Evolutionary conservation across 2,329 filamentous ascomycete species (phyloP), one percentile per base, ranked within the genome.

Genomic region (Colletotrichum camelliae): DNA sequence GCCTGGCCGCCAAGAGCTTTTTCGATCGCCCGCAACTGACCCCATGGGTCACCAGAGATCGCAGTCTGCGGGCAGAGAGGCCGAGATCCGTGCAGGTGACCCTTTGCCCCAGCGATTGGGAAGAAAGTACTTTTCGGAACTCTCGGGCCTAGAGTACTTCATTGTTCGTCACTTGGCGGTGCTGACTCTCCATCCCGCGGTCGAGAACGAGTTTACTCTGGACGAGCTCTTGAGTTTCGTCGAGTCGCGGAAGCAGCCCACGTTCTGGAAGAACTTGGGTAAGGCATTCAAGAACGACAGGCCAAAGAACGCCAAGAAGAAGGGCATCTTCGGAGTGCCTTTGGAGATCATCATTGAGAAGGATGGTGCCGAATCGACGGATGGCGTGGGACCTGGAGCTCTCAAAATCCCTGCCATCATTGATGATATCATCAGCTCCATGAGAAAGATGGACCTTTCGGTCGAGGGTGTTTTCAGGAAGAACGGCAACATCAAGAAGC

Each of bases 391-490:
- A 1, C 96, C 97, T 13, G 96, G 96, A 21, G 94, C 95, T 16
- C 89, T 99, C 72, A 94, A 95, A 69, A 95, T 99, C 57, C 97
- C 97, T 4, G 94, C 95, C n/a, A 89, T 99, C 68, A 91, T 99
- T n/a, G 96, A 98, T 81, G 96, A 98, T 82, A 93, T 96, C 65
- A 94, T 99, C 48, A 94, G 95, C 5, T 96, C 96, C 15, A 98
- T 99, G 95, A 93, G 96, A 80, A 97, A 96, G 85, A 98, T 99
- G 95, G 97, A 99, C 84, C 96, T 99, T 87, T 98, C 96, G 2
- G 95, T 99, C 2, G 97, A 99, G 85, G 97, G 97, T 80, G 96
- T 99, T 27, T 99, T 99, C 91, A 93, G 97, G 80, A 99, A 99
- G 90, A 99, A 98, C 81, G 97, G 97, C 80, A 99, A 98, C 84